A percentile compares a stretch with the other conserved stretches of the same genome.
Evolutionary conservation across 2,329 filamentous ascomycete species (phyloP).

Genomic region (Fusarium poae): DNA sequence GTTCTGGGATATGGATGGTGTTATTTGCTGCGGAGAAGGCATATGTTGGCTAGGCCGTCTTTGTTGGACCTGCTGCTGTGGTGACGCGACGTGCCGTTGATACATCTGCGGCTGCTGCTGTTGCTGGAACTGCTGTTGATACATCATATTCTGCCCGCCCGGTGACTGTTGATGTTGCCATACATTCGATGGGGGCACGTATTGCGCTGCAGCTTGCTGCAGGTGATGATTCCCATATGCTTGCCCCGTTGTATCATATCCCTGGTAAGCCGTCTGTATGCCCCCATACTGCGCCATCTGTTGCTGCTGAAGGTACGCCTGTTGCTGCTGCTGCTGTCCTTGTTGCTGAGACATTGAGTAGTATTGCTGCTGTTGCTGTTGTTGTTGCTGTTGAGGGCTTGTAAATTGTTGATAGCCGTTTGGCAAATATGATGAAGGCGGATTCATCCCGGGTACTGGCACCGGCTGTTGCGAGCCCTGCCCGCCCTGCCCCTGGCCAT

Average conservation of each 20-base stretch:
- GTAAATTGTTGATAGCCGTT: constrained; percentile 48
- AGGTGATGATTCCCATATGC: constrained; percentile 40
- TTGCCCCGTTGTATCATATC: constrained; percentile 43
- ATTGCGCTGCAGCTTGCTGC: constrained; percentile 45
- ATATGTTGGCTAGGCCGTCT: constrained; percentile 33
- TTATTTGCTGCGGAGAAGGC: constrained; percentile 43
- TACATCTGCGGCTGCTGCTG: constrained; percentile 50
- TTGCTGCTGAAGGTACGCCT: constrained; percentile 45
- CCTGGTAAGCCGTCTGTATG: constrained; percentile 43
- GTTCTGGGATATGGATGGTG: constrained; percentile 40
- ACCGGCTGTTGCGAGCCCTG: constrained; percentile 47
- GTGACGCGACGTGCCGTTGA: constrained; percentile 48
- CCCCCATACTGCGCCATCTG: constrained; percentile 46
- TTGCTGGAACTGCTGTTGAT: constrained; percentile 50
- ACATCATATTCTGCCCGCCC: constrained; percentile 43
- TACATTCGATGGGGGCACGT: constrained; percentile 47
- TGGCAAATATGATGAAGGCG: constrained; percentile 39
- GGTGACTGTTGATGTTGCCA: constrained; percentile 54
- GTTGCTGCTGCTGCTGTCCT: constrained; percentile 48
- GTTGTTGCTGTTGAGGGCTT: constrained; percentile 46
- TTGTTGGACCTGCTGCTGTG: constrained; percentile 40
- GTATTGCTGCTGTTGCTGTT: constrained; percentile 47
- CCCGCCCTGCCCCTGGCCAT: constrained; percentile 48
- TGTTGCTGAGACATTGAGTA: constrained; percentile 45
- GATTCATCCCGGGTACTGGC: constrained; percentile 40